Conservation (phyloP, 805 yeast species). For the Tetrapisispora taiwanensis region DNA sequence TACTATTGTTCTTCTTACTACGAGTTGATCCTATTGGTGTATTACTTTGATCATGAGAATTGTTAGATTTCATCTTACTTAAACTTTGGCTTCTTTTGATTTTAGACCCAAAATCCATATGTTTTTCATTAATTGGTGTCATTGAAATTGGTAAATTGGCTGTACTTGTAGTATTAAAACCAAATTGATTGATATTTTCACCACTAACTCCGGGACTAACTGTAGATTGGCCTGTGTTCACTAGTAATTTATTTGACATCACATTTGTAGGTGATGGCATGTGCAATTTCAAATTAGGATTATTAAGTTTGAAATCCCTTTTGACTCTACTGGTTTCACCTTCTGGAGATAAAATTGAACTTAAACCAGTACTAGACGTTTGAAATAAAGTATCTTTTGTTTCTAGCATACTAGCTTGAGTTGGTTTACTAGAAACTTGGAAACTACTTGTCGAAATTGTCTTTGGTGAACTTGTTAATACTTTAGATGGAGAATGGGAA, state of each 20-base stretch:
- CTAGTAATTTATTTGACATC: slow-evolving; percentile 22
- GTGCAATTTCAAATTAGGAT: slow-evolving; percentile 53
- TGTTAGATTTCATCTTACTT: slow-evolving; percentile 7
- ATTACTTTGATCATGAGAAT: neutral
- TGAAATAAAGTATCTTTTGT: slow-evolving; percentile 23
- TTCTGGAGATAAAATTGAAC: neutral
- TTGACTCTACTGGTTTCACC: slow-evolving; percentile 21
- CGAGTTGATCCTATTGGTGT: neutral
- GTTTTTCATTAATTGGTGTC: slow-evolving; percentile 71
- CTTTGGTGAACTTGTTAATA: slow-evolving; percentile 8
- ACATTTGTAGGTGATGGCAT: slow-evolving; percentile 62
- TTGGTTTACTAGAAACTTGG: slow-evolving; percentile 25
- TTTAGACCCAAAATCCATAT: slow-evolving; percentile 20
- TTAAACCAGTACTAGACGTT: slow-evolving; percentile 28
- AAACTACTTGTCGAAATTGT: neutral
- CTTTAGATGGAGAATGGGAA: slow-evolving; percentile 10
- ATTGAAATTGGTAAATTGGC: slow-evolving; percentile 49
- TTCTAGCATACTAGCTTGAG: slow-evolving; percentile 11
- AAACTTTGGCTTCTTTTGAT: slow-evolving; percentile 19
- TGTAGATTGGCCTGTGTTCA: slow-evolving; percentile 4
- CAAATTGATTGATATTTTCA: slow-evolving; percentile 40
- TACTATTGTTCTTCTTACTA: neutral
- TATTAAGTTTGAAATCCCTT: slow-evolving; percentile 33
- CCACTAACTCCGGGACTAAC: neutral
- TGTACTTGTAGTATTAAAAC: slow-evolving; percentile 45